These are phyloP conservation scores for Epicoccum sorghinum DNA, from an alignment of 2,329 filamentous ascomycete species.

Conservation along the genomic window DNA sequence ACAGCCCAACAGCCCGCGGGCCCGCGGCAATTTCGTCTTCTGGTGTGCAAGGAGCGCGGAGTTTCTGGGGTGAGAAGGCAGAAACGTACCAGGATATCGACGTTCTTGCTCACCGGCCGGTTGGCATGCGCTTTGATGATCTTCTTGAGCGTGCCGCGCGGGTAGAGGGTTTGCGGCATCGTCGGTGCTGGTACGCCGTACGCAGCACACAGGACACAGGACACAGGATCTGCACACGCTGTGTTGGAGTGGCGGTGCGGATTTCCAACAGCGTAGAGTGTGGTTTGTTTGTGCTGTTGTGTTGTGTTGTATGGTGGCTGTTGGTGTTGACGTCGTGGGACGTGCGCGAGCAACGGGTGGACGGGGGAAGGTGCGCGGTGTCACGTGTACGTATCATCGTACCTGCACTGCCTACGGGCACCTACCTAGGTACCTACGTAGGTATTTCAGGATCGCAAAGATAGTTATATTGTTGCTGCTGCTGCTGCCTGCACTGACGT, in stretches of 20 bases:
- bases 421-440: too few species aligned
- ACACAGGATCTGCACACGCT: too few species aligned
- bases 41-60: too few species aligned
- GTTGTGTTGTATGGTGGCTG: not conserved
- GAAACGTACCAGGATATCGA: conserved; percentile 75
- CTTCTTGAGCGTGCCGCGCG: conserved; percentile 82
- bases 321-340: conserved; percentile 17
- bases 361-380: conserved; percentile 14
- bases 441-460: not conserved
- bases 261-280: not conserved
- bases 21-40: too few species aligned
- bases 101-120: conserved; percentile 80
- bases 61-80: too few species aligned
- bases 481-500: too few species aligned
- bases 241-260: too few species aligned
- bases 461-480: not conserved
- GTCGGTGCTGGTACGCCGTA: not conserved
- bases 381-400: conserved; percentile 21
- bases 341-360: conserved; percentile 4
- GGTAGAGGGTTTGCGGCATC: conserved; percentile 75
- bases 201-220: not conserved
- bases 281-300: not conserved
- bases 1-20: too few species aligned
- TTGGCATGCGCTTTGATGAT: conserved; percentile 89
- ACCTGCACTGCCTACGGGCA: not conserved